Evolutionary conservation across 169 alveolate genomes (phyloP).

Genomic region (Cyclospora cayetanensis): DNA sequence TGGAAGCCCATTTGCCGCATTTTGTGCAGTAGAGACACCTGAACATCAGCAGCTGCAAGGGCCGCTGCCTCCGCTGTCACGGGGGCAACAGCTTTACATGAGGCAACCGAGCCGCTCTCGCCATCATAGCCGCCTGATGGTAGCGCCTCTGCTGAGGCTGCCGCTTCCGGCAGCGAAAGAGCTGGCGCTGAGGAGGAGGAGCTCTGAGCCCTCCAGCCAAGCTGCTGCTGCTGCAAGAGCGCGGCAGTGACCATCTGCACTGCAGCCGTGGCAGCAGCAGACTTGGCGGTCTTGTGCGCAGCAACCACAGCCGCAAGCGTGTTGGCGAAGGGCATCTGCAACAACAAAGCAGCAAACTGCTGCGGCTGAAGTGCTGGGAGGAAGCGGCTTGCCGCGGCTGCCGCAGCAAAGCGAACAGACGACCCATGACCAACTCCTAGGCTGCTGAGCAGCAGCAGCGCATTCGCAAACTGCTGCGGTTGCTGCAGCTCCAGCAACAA

Average conservation of each 20-base stretch:
- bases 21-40: constrained; percentile 6
- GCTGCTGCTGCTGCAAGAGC: constrained; percentile 42
- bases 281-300: not conserved
- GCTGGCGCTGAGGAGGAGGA: not conserved
- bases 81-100: too few relatives aligned
- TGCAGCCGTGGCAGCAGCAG: constrained; percentile 38
- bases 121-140: constrained; percentile 21
- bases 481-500: constrained; percentile 50
- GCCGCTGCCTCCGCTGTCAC: not conserved
- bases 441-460: constrained; percentile 51
- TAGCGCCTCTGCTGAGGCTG: not conserved
- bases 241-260: not conserved
- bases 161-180: not conserved
- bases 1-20: not conserved
- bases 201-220: not conserved
- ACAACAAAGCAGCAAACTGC: constrained; percentile 48
- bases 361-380: constrained; percentile 49
- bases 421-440: constrained; percentile 65
- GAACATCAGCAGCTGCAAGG: constrained; percentile 19
- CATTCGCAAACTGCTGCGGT: constrained; percentile 25
- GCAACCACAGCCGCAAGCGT: constrained; percentile 15
- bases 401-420: constrained; percentile 60
- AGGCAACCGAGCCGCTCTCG: not conserved
- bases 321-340: constrained; percentile 26
- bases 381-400: constrained; percentile 40